Evolutionary conservation across 106 monocot species (phyloP), one percentile per base, ranked within the genome.

Genomic region (Xerophyta viscosa): DNA sequence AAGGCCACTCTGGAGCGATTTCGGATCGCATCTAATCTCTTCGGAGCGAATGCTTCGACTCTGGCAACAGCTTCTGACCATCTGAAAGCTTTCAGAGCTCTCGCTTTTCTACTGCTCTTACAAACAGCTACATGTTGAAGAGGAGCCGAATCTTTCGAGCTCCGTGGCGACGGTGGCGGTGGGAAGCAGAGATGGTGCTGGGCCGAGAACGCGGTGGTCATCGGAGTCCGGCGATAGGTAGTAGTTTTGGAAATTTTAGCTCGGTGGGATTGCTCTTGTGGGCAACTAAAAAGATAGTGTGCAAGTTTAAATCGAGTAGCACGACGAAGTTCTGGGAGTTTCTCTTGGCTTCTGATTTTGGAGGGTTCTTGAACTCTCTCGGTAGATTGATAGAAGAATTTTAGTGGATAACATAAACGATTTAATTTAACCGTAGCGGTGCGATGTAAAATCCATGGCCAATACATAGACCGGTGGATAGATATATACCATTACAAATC

Each of bases 11-110:
- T 65, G 65, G 37, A 43, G 0, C 68, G 18, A 13, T 26, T 49
- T 37, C 47, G 59, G 17, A 23, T 13, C 47, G 68, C 29, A 20
- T 51, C 57, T 8, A 11, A 10, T 24, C 52, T 67, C 63, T 58
- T 68, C 47, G 46, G 18, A 0, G 49, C 8, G 23, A 78, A 37
- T 18, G 23, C 15, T 11, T 60, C 57, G 30, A 1, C 27, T 15
- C 22, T 50, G 46, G 66, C 71, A 3, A 65, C 12, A 28, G 62
- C 48, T 61, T 66, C 66, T 31, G 80, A 66, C 76, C 66, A 70
- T 21, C 29, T 71, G 12, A 76, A 52, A 0, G 72, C 52, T 46
- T 56, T 69, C 15, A 71, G 50, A 50, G 66, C 36, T 24, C 37
- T 54, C 11, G 24, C 36, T 10, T 52, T 36, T 23, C 37, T 58